Percentiles rank a stretch among this genome's conserved stretches.
Evolutionary conservation across 192 early-diverging fungal genomes (phyloP).

Genomic region (Linnemannia exigua): DNA sequence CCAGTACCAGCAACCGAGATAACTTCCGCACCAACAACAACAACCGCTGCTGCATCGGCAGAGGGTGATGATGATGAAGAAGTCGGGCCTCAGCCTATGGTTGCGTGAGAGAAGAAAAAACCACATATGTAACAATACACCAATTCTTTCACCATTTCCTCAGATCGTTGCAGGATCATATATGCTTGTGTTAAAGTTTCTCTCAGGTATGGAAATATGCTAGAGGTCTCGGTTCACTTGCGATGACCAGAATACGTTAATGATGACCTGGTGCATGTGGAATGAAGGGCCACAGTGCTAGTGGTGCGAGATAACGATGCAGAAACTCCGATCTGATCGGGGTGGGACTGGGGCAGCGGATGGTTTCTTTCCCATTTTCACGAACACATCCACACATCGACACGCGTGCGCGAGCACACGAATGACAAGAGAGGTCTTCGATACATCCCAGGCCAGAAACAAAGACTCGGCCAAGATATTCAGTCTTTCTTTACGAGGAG

Average conservation of each 20-base stretch:
- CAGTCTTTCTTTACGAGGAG: neutral
- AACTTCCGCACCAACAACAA: neutral
- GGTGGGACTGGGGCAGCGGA: neutral
- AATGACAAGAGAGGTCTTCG: neutral
- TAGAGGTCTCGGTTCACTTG: neutral
- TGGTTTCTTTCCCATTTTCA: neutral
- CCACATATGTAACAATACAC: neutral
- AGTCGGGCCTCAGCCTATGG: constrained; percentile 10
- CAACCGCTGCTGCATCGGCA: neutral
- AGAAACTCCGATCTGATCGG: neutral
- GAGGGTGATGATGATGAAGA: neutral
- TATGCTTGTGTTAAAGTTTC: neutral
- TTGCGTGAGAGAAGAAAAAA: neutral
- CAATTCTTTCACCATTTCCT: neutral
- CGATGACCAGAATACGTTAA: neutral
- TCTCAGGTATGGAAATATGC: neutral
- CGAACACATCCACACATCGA: neutral
- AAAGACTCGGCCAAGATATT: neutral
- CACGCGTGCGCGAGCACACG: no score
- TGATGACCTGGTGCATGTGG: neutral
- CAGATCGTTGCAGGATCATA: neutral
- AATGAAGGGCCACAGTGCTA: neutral
- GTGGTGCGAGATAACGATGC: neutral
- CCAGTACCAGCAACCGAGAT: neutral
- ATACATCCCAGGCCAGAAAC: neutral